A percentile compares a stretch with the other conserved stretches of the same genome.
These are phyloP conservation scores for Wallacemonas sp. DNA, from an alignment of 208 protist species.

Conservation along the genomic window DNA sequence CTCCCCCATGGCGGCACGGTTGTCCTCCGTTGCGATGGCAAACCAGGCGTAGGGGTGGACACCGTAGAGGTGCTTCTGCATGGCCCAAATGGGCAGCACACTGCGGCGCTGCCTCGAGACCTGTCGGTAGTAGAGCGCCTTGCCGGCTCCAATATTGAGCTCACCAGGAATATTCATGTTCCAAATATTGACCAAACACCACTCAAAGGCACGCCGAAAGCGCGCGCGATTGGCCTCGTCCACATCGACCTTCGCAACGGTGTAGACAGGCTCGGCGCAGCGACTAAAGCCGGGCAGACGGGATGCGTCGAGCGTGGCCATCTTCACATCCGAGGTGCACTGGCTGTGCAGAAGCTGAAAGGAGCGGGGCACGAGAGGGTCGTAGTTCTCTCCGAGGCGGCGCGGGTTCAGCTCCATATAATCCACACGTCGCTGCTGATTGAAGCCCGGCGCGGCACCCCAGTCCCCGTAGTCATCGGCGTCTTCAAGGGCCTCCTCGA, in stretches of 20 bases:
- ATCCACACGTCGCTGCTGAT: constrained; percentile 66
- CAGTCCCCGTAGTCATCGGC: constrained; percentile 93
- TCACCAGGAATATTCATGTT: constrained; percentile 88
- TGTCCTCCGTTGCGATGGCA: constrained; percentile 75
- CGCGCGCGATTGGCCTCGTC: constrained; percentile 76
- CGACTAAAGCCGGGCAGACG: constrained; percentile 73
- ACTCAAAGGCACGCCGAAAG: constrained; percentile 78
- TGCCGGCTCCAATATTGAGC: constrained; percentile 88
- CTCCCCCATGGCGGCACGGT: constrained; percentile 50
- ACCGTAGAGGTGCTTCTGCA: constrained; percentile 78
- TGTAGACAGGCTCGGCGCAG: constrained; percentile 31
- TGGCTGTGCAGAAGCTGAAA: constrained; percentile 88
- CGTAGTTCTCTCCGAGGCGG: constrained; percentile 67
- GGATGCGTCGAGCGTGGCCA: constrained; percentile 35
- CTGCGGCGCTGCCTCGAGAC: constrained; percentile 87
- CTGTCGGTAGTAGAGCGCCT: constrained; percentile 75
- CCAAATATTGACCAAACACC: constrained; percentile 88
- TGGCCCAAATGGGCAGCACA: constrained; percentile 78
- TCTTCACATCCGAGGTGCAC: constrained; percentile 58
- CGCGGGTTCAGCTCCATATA: constrained; percentile 77
- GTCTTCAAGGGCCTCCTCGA: constrained; percentile 83
- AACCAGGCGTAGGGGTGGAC: constrained; percentile 90
- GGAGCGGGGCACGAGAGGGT: constrained; percentile 60
- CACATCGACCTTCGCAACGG: constrained; percentile 45
- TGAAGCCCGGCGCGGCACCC: constrained; percentile 85